These are phyloP conservation scores for Solanum medicagineum DNA, from an alignment of 257 asterid species.

Conservation along the genomic window DNA sequence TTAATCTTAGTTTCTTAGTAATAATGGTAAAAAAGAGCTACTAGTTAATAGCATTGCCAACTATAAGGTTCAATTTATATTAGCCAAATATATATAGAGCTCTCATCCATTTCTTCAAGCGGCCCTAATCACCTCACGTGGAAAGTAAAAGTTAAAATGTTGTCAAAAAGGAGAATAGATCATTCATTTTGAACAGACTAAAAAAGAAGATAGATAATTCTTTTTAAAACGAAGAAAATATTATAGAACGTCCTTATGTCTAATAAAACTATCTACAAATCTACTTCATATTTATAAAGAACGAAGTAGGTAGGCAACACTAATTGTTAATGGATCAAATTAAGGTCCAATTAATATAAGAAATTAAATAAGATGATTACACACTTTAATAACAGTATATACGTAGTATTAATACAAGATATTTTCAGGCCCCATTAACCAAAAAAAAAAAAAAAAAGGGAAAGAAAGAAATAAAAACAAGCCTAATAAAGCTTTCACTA, in stretches of 20 bases:
- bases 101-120: not conserved
- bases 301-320: not conserved
- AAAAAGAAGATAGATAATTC: too few relatives aligned
- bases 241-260: not conserved
- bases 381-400: not conserved
- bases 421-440: not conserved
- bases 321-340: not conserved
- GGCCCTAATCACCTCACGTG: too few relatives aligned
- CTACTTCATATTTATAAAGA: not conserved
- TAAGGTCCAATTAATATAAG: not conserved
- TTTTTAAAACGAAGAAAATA: too few relatives aligned
- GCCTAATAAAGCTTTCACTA: not conserved
- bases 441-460: not conserved
- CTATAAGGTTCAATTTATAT: not conserved
- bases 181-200: too few relatives aligned
- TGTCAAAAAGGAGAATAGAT: too few relatives aligned
- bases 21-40: not conserved
- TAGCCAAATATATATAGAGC: not conserved
- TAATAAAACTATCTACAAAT: not conserved
- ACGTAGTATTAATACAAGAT: not conserved
- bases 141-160: too few relatives aligned
- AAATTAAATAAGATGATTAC: not conserved
- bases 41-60: not conserved
- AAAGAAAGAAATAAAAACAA: not conserved
- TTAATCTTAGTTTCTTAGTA: not conserved